Evolutionary conservation across 2,329 filamentous ascomycete species (phyloP).

Genomic region (Fusarium sp.): DNA sequence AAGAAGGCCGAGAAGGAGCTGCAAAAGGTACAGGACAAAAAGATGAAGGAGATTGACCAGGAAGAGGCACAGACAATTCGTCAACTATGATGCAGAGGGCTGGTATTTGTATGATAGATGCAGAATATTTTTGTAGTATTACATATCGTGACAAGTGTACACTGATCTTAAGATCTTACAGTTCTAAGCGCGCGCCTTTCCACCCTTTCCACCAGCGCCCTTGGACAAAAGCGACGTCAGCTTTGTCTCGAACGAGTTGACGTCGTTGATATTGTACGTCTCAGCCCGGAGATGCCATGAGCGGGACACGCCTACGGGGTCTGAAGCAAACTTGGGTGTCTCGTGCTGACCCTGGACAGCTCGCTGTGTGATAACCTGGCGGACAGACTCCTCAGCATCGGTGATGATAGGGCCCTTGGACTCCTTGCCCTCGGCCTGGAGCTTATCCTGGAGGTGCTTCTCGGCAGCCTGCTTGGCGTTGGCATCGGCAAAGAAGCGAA

Average conservation of each 20-base stretch:
- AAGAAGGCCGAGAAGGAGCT: slow-evolving; percentile 62
- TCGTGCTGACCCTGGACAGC: slow-evolving; percentile 56
- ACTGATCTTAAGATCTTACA: slow-evolving; percentile 41
- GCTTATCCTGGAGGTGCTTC: slow-evolving; percentile 49
- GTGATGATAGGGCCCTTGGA: slow-evolving; percentile 48
- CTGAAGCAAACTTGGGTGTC: slow-evolving; percentile 51
- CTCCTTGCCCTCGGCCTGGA: slow-evolving; percentile 37
- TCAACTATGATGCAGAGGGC: slow-evolving; percentile 49
- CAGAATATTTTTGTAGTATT: slow-evolving; percentile 47
- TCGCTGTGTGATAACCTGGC: slow-evolving; percentile 51
- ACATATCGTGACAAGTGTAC: slow-evolving; percentile 50
- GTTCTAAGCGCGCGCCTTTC: slow-evolving; percentile 45
- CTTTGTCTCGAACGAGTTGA: slow-evolving; percentile 58
- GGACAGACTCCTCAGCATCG: slow-evolving; percentile 53
- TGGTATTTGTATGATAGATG: slow-evolving; percentile 27
- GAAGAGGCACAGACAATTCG: slow-evolving; percentile 64
- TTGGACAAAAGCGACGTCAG: slow-evolving; percentile 51
- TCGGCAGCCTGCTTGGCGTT: slow-evolving; percentile 51
- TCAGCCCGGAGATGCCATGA: slow-evolving; percentile 56
- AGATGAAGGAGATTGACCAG: slow-evolving; percentile 64
- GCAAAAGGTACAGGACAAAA: slow-evolving; percentile 66
- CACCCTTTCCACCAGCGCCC: slow-evolving; percentile 37
- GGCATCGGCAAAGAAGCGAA: slow-evolving; percentile 48
- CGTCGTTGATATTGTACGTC: slow-evolving; percentile 54
- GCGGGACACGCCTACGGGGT: slow-evolving; percentile 53